Percentiles rank a stretch among this genome's conserved stretches.
These are phyloP conservation scores for Pseudonitzschia delicatissima DNA, from an alignment of 108 stramenopile genomes.

Conservation along the genomic window DNA sequence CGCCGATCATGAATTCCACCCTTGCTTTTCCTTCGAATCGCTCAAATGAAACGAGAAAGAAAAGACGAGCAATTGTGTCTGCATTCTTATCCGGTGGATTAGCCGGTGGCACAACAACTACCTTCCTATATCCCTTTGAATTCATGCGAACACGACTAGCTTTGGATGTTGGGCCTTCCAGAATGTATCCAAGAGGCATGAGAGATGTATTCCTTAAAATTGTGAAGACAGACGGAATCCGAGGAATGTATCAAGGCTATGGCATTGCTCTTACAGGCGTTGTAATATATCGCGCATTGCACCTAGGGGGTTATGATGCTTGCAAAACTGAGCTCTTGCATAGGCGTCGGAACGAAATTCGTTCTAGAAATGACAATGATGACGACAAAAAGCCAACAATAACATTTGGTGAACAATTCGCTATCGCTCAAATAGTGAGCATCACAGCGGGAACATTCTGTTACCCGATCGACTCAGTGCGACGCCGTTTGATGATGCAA, in stretches of 20 bases:
- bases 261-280: constrained; percentile 92
- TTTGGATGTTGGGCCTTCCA: constrained; percentile 83
- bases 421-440: constrained; percentile 87
- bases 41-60: constrained; percentile 15
- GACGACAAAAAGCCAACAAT: neutral
- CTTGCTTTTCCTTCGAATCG: neutral
- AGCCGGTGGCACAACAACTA: constrained; percentile 93
- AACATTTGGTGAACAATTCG: constrained; percentile 59
- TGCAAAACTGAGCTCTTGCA: constrained; percentile 65
- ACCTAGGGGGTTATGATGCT: constrained; percentile 97
- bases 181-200: constrained; percentile 61
- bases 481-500: constrained; percentile 98
- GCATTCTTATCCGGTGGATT: constrained; percentile 92
- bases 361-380: neutral
- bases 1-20: neutral
- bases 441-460: constrained; percentile 88
- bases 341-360: neutral
- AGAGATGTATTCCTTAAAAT: constrained; percentile 70
- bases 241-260: constrained; percentile 97
- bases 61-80: constrained; percentile 42
- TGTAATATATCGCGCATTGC: constrained; percentile 90
- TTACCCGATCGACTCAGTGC: constrained; percentile 98
- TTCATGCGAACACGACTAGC: constrained; percentile 95
- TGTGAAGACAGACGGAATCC: constrained; percentile 74
- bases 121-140: constrained; percentile 95